A percentile compares a stretch with the other conserved stretches of the same genome.
These are phyloP conservation scores for Coniochaeta sp. DNA, from an alignment of 2,329 filamentous ascomycete species.

Conservation along the genomic window DNA sequence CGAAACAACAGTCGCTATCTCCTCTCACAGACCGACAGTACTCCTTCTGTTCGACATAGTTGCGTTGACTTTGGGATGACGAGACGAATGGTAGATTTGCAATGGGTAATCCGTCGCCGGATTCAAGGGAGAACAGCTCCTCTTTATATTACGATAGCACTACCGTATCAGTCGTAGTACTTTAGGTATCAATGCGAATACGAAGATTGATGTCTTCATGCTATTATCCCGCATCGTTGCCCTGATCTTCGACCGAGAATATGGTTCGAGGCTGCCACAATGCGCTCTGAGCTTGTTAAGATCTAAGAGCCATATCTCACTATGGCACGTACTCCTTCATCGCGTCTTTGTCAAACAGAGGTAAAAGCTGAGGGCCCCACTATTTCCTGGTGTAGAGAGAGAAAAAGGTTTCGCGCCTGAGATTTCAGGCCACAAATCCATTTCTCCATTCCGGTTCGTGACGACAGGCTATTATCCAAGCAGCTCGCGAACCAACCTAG, in stretches of 20 bases:
- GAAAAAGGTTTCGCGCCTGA: neutral
- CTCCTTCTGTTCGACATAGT: neutral
- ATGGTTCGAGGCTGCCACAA: neutral
- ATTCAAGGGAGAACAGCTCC: neutral
- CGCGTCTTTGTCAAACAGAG: neutral
- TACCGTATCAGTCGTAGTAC: neutral
- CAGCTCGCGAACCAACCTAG: neutral
- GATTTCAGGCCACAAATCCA: neutral
- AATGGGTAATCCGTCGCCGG: neutral
- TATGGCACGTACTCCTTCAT: too few species aligned
- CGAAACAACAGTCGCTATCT: neutral
- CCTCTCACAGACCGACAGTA: neutral
- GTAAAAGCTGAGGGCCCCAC: neutral
- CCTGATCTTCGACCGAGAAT: neutral
- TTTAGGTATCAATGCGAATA: neutral
- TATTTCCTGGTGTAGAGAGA: neutral
- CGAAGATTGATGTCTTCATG: neutral
- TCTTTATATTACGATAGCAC: neutral
- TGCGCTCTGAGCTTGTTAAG: too few species aligned
- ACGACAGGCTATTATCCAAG: neutral
- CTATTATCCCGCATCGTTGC: neutral
- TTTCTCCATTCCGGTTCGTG: neutral
- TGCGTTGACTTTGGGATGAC: neutral
- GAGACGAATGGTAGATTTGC: slow-evolving; percentile 1
- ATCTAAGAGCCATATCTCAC: too few species aligned